Evolutionary conservation across 1,284 basidiomycete species (phyloP).

Genomic region (Singerocomus inundabilis): DNA sequence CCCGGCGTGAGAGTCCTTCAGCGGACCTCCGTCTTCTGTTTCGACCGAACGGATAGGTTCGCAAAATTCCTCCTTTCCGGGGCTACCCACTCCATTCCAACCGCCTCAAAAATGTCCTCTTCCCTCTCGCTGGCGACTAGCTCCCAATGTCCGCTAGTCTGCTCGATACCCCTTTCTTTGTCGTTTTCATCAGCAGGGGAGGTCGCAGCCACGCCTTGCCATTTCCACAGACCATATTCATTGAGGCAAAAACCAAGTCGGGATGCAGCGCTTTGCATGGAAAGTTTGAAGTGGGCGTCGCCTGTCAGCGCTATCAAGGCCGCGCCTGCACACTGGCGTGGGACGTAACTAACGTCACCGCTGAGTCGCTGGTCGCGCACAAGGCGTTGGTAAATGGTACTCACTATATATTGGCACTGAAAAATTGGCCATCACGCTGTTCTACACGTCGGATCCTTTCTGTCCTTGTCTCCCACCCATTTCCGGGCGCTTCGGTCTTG

Average conservation of each 20-base stretch:
- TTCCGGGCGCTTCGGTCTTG: constrained; percentile 2
- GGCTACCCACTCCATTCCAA: constrained; percentile 29
- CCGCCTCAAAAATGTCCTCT: constrained; percentile 23
- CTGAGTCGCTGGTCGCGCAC: background rate
- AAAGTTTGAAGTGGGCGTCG: constrained; percentile 43
- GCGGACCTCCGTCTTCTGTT: background rate
- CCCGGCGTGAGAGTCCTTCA: constrained; percentile 8
- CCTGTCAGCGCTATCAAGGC: constrained; percentile 54
- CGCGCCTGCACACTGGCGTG: constrained; percentile 47
- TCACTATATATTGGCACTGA: constrained; percentile 44
- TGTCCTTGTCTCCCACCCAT: constrained; percentile 21
- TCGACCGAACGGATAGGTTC: constrained; percentile 12
- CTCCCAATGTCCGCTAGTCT: constrained; percentile 23
- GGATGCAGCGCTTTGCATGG: constrained; percentile 41
- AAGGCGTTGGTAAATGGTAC: constrained; percentile 17
- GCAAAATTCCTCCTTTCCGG: constrained; percentile 30
- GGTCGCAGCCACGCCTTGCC: constrained; percentile 26
- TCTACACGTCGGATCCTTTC: constrained; percentile 34
- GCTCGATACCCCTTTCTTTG: constrained; percentile 8
- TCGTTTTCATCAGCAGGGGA: background rate
- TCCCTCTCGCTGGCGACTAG: constrained; percentile 23
- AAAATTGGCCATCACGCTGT: constrained; percentile 38
- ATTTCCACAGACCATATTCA: constrained; percentile 59
- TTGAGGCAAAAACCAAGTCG: constrained; percentile 47
- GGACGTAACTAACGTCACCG: constrained; percentile 40